phyloP scores from a whole-genome alignment of 164 flowering plant species.

The Chloranthus sessilifolius region DNA sequence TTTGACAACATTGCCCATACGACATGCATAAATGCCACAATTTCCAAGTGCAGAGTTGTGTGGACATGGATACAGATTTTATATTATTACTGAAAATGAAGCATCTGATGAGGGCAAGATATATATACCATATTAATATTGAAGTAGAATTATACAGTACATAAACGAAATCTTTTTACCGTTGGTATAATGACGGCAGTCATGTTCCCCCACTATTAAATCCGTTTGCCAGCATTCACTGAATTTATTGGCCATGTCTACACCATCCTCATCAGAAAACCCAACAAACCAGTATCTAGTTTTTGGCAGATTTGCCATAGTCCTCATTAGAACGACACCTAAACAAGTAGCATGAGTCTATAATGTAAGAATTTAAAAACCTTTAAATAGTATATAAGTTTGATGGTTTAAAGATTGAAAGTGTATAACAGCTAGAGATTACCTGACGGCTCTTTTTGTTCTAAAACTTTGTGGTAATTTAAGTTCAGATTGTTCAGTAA shows the following conservation, averaged over 20 bases:
- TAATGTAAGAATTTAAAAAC: not conserved
- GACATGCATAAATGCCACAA: no score
- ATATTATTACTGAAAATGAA: no score
- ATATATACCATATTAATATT: no score
- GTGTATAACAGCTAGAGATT: no score
- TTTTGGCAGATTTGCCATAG: conserved; percentile 51
- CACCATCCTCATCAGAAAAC: conserved; percentile 26
- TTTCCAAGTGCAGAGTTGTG: no score
- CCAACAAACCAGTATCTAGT: conserved; percentile 67
- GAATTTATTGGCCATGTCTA: conserved; percentile 34
- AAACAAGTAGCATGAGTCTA: not conserved
- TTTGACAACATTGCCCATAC: no score
- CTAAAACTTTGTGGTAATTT: no score
- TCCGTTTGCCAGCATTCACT: conserved; percentile 50
- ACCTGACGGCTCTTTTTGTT: no score
- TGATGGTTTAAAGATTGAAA: no score
- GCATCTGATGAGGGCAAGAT: no score
- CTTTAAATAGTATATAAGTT: not conserved
- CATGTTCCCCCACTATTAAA: conserved; percentile 56
- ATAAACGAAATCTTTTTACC: conserved; percentile 27
- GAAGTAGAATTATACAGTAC: not conserved
- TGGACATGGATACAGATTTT: no score
- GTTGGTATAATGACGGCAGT: conserved; percentile 69
- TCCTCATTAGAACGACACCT: conserved; percentile 56
- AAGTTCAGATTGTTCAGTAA: no score